Conservation (phyloP, 768 basidiomycete species). For the Lactarius vividus region DNA sequence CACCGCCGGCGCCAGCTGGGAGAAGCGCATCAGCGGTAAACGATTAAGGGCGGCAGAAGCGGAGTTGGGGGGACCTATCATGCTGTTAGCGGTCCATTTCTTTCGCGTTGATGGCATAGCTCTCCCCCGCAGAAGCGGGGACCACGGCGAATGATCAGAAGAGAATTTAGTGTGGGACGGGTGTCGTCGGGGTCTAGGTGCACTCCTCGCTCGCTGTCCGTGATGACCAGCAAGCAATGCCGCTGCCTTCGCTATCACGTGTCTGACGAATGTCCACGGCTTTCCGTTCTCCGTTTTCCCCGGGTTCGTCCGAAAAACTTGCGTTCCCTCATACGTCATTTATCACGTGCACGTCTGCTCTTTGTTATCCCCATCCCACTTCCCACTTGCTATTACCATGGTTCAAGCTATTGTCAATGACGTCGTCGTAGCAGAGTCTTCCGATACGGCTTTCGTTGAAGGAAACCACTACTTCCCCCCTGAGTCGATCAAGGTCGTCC, state of each 20-base stretch:
- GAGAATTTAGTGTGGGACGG: constrained; percentile 5
- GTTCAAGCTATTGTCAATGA: constrained; percentile 55
- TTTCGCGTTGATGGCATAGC: constrained; percentile 59
- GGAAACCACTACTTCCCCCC: constrained; percentile 76
- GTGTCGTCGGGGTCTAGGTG: neutral
- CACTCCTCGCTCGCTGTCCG: constrained; percentile 7
- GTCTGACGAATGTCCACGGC: neutral
- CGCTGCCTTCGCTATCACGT: neutral
- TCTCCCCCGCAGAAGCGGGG: constrained; percentile 60
- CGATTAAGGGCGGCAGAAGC: constrained; percentile 21
- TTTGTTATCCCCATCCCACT: neutral
- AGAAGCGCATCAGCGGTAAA: neutral
- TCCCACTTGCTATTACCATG: constrained; percentile 27
- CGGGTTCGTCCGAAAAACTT: neutral
- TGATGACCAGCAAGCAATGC: constrained; percentile 4
- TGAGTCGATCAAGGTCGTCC: constrained; percentile 43
- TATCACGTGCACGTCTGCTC: constrained; percentile 5
- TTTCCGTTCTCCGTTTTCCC: neutral
- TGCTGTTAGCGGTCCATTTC: constrained; percentile 74
- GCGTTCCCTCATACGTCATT: too few relatives aligned
- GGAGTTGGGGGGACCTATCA: constrained; percentile 59
- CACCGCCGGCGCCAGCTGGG: constrained; percentile 91
- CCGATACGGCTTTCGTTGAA: constrained; percentile 56
- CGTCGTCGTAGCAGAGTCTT: constrained; percentile 55
- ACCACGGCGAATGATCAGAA: constrained; percentile 8